phyloP scores from a whole-genome alignment of 2,329 filamentous ascomycete species.

The Onygenales sp. region DNA sequence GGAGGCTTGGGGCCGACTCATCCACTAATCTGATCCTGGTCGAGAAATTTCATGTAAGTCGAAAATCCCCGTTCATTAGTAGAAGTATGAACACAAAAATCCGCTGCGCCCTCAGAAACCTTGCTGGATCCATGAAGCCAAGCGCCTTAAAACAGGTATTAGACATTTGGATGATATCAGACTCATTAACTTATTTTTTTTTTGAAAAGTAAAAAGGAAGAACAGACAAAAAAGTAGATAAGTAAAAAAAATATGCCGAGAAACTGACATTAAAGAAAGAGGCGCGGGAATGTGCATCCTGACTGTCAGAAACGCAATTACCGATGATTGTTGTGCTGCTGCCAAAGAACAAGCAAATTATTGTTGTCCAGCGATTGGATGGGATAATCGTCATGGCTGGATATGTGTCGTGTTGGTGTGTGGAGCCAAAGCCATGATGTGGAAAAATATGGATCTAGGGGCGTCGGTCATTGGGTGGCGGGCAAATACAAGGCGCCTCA shows the following conservation, averaged over 20 bases:
- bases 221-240: too few relatives aligned
- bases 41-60: neutral
- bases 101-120: too few relatives aligned
- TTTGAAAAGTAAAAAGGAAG: neutral
- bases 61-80: neutral
- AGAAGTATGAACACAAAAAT: too few relatives aligned
- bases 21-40: neutral
- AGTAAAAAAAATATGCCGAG: too few relatives aligned
- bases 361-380: too few relatives aligned
- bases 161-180: too few relatives aligned
- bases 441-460: neutral
- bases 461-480: neutral
- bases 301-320: neutral
- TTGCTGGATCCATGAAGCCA: neutral
- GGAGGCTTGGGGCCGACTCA: conserved; percentile 1
- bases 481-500: neutral
- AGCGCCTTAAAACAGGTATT: neutral
- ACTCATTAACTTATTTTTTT: neutral
- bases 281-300: neutral
- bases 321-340: too few relatives aligned
- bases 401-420: neutral
- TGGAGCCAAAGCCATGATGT: neutral
- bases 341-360: too few relatives aligned
- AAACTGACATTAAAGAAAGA: too few relatives aligned
- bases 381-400: neutral